Evolutionary conservation across 2,329 filamentous ascomycete genomes (phyloP).

Genomic region (Colletotrichum sp.): DNA sequence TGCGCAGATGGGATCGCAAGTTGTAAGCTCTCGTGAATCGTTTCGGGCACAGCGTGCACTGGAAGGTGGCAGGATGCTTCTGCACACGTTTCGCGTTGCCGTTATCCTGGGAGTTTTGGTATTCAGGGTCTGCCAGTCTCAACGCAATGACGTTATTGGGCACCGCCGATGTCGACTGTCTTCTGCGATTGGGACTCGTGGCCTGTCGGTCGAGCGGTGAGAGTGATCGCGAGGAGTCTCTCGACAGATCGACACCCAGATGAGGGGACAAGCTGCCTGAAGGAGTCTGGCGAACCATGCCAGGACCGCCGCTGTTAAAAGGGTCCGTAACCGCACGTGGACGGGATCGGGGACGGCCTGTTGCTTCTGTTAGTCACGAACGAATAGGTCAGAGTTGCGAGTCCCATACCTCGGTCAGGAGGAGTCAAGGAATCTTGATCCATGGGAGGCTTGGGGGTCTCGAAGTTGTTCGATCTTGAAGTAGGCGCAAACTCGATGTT

Average conservation of each 20-base stretch:
- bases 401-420: slow-evolving; percentile 67
- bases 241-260: slow-evolving; percentile 47
- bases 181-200: slow-evolving; percentile 51
- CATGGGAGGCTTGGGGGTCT: slow-evolving; percentile 67
- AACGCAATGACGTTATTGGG: slow-evolving; percentile 78
- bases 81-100: slow-evolving; percentile 82
- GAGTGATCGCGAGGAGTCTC: slow-evolving; percentile 59
- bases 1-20: slow-evolving; percentile 90
- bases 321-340: slow-evolving; percentile 66
- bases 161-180: slow-evolving; percentile 69
- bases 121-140: slow-evolving; percentile 86
- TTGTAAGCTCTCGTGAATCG: slow-evolving; percentile 97
- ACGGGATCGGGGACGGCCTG: slow-evolving; percentile 53
- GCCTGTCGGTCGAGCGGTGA: slow-evolving; percentile 63
- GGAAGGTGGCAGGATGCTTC: slow-evolving; percentile 97
- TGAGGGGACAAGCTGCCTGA: slow-evolving; percentile 54
- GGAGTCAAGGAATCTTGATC: slow-evolving; percentile 84
- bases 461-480: slow-evolving; percentile 69
- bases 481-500: slow-evolving; percentile 91
- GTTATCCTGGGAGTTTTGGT: slow-evolving; percentile 68
- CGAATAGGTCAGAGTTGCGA: too few relatives aligned
- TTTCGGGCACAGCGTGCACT: slow-evolving; percentile 92
- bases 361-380: slow-evolving; percentile 23
- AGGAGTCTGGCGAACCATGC: slow-evolving; percentile 43
- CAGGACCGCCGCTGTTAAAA: slow-evolving; percentile 53